Base-by-base conservation (phyloP, 108 stramenopile species). In the Discostella stelligeroides region DNA sequence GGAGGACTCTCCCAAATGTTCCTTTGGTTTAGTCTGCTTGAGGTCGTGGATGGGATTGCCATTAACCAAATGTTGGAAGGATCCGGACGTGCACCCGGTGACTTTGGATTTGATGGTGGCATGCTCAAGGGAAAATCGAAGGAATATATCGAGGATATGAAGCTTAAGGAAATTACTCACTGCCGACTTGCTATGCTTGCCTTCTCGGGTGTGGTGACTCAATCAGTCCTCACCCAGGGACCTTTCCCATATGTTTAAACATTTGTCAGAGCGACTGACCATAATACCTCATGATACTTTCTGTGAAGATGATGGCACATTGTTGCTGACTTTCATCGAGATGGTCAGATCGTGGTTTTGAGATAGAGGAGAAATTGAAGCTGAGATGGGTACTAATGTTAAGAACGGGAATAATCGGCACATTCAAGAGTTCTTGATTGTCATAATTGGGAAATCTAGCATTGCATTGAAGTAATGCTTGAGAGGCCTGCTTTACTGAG, bases 121-220 rank as follows among this genome's bases (percentile, higher is more conserved):
- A 89, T 86, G 76, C 68, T 88, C 18, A 84, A 90, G 76, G 90
- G 87, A 54, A 96, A 94, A 86, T 81, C 85, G 46, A 87, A 60
- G 40, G 86, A 67, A n/a, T 58, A 58, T 34, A 82, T 92, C 53
- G 76, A 89, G 24, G 74, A 80, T 34, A 85, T 95, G 66, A 90
- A 92, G 81, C 84, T 89, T 72, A 83, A 86, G 73, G 97, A 98
- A 84, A 82, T 98, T 70, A 95, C 87, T 85, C 88, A 98, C 79
- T 94, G 96, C 73, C 91, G 97, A 72, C 81, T 96, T 61, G 96
- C 97, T n/a, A 97, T 98, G 97, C 77, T 98, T 63, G 96, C 95
- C 42, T 92, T 96, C 72, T 76, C 87, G 53, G 97, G 97, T 66
- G 85, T 90, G 63, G 89, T 95, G 70, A 98, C 97, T 46, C 97